These are phyloP conservation scores for Peribolospora kevripleyi DNA, from an alignment of 768 basidiomycete species.

Conservation along the genomic window DNA sequence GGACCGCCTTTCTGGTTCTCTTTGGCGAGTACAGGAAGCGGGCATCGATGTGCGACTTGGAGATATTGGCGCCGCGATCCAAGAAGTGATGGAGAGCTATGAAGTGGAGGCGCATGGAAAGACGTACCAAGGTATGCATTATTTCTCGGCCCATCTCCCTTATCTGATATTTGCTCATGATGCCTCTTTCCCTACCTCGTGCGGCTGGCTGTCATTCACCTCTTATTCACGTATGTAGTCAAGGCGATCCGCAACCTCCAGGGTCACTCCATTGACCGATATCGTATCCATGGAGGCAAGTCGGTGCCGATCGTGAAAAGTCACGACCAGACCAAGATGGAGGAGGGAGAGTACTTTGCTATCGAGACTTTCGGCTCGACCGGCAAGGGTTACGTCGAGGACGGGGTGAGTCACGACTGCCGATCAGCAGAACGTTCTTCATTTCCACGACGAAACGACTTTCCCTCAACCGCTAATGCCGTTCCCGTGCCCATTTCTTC, in stretches of 20 bases:
- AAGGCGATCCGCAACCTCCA: conserved; percentile 84
- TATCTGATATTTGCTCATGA: neutral
- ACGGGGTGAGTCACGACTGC: conserved; percentile 30
- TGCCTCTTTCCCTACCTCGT: neutral
- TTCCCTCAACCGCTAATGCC: neutral
- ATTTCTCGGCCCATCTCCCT: conserved; percentile 4
- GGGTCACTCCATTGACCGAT: conserved; percentile 73
- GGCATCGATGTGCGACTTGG: conserved; percentile 88
- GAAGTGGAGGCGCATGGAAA: conserved; percentile 83
- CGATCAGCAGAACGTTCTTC: neutral
- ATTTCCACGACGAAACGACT: neutral
- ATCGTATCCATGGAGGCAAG: conserved; percentile 77
- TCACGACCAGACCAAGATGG: conserved; percentile 84
- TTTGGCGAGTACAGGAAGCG: conserved; percentile 41
- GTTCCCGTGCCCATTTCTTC: conserved; percentile 1
- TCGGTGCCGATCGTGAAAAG: conserved; percentile 61
- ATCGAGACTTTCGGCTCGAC: conserved; percentile 99
- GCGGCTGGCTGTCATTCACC: neutral
- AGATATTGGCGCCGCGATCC: conserved; percentile 71
- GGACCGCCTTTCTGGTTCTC: neutral
- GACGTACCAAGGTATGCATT: conserved; percentile 39
- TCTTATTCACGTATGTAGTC: conserved; percentile 27
- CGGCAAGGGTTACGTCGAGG: conserved; percentile 64
- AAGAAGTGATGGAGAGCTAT: conserved; percentile 97
- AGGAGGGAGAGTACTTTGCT: conserved; percentile 96